These are phyloP conservation scores for Tetracladium setigerum DNA, from an alignment of 495 filamentous ascomycete species.

Conservation along the genomic window DNA sequence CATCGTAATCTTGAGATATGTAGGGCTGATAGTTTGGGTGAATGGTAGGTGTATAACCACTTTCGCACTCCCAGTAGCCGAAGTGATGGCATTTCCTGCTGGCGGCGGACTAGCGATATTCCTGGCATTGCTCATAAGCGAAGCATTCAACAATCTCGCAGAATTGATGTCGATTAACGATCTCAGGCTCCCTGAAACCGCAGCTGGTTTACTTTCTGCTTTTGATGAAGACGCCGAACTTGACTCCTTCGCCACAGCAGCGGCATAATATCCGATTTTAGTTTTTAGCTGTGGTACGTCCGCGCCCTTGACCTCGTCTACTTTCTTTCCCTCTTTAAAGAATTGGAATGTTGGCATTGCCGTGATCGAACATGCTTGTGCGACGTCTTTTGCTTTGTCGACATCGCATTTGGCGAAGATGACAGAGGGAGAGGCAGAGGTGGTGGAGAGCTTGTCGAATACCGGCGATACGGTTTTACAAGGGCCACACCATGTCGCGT, in stretches of 20 bases:
- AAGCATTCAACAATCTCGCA: conserved; percentile 6
- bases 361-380: conserved; percentile 69
- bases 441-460: conserved; percentile 32
- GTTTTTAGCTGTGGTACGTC: conserved; percentile 16
- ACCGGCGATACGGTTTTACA: conserved; percentile 81
- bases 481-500: conserved; percentile 87
- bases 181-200: conserved; percentile 4
- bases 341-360: conserved; percentile 92
- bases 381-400: conserved; percentile 67
- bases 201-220: not conserved
- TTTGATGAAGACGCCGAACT: not conserved
- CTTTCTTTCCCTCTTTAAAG: conserved; percentile 67
- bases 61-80: conserved; percentile 1
- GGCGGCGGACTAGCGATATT: conserved; percentile 28
- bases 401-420: conserved; percentile 89
- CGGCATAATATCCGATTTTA: conserved; percentile 18
- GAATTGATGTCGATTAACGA: conserved; percentile 11
- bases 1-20: conserved; percentile 10
- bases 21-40: conserved; percentile 11
- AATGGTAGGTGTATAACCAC: conserved; percentile 15
- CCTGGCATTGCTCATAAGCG: conserved; percentile 10
- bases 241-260: conserved; percentile 6
- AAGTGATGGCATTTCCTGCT: conserved; percentile 12
- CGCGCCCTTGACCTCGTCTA: conserved; percentile 73
- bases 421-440: conserved; percentile 21